Percentiles rank a stretch among this genome's conserved stretches.
Conservation (phyloP, 345 rosid genomes). For the Hevea brasiliensis region DNA sequence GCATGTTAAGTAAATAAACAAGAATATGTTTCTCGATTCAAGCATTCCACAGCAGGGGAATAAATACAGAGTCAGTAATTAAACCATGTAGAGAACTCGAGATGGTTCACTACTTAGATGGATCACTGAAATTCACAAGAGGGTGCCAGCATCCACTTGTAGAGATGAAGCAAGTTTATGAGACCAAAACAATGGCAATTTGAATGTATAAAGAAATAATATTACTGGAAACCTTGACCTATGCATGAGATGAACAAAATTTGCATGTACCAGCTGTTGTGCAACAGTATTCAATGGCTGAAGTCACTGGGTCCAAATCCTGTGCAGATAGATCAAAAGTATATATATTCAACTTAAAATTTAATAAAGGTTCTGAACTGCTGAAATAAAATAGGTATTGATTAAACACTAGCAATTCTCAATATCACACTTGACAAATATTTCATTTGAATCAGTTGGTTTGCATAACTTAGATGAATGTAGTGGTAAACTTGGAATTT, state of each 20-base stretch:
- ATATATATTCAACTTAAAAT: too few species aligned
- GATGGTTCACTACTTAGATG: background rate
- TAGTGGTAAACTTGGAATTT: background rate
- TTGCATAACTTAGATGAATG: background rate
- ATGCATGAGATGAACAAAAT: conserved; percentile 9
- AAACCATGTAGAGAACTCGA: background rate
- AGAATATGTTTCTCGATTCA: background rate
- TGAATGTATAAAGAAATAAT: conserved; percentile 3
- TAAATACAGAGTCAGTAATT: background rate
- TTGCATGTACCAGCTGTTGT: conserved; percentile 75
- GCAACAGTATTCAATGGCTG: conserved; percentile 71
- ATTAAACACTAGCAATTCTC: background rate
- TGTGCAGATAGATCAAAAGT: conserved; percentile 27
- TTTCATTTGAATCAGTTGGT: background rate
- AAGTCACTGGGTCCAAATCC: conserved; percentile 78
- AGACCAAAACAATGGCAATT: background rate
- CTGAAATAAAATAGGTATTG: background rate
- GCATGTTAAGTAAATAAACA: background rate
- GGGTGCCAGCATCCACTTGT: background rate
- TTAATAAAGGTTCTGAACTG: background rate
- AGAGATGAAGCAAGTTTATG: background rate
- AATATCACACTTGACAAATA: background rate
- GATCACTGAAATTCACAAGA: background rate
- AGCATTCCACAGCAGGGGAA: background rate
- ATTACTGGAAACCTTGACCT: conserved; percentile 13